These are phyloP conservation scores for Lotmaria passim DNA, from an alignment of 208 protist genomes.

Conservation along the genomic window DNA sequence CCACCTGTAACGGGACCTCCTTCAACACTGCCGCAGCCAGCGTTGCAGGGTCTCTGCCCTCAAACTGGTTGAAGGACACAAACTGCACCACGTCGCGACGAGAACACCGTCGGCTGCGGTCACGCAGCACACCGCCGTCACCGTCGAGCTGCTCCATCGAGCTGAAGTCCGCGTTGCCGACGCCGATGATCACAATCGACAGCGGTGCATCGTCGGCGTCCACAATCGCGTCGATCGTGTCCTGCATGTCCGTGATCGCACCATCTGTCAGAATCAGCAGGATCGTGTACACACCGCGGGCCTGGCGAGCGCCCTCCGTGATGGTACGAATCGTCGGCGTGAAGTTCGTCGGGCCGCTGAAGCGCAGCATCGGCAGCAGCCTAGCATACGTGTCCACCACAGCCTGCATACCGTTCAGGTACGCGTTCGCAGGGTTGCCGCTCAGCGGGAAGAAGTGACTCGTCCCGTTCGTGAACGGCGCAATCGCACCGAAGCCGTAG, in stretches of 20 bases:
- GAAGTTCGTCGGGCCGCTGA: slow-evolving; percentile 81
- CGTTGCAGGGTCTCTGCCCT: slow-evolving; percentile 23
- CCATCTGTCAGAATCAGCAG: slow-evolving; percentile 93
- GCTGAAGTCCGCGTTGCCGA: slow-evolving; percentile 89
- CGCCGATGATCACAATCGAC: slow-evolving; percentile 93
- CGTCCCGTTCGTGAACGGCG: slow-evolving; percentile 43
- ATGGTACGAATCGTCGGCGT: slow-evolving; percentile 37
- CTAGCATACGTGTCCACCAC: slow-evolving; percentile 57
- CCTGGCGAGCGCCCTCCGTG: slow-evolving; percentile 30
- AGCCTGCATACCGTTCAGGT: slow-evolving; percentile 59
- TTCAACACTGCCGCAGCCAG: slow-evolving; percentile 58
- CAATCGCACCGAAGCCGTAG: slow-evolving; percentile 50
- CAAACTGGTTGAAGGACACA: slow-evolving; percentile 64
- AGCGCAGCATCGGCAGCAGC: slow-evolving; percentile 37
- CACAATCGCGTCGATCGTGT: slow-evolving; percentile 81
- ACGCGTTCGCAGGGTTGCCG: slow-evolving; percentile 40
- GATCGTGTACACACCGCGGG: slow-evolving; percentile 73
- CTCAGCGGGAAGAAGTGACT: slow-evolving; percentile 64
- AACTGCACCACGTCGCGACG: slow-evolving; percentile 79
- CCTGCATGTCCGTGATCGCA: slow-evolving; percentile 81
- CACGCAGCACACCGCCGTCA: slow-evolving; percentile 62
- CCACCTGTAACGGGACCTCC: slow-evolving; percentile 61
- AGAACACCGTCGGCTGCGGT: slow-evolving; percentile 4
- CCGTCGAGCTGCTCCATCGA: slow-evolving; percentile 92
- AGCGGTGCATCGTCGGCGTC: slow-evolving; percentile 73